Evolutionary conservation across 495 filamentous ascomycete species (phyloP).

Genomic region (Staphylotrichum tortipilum): DNA sequence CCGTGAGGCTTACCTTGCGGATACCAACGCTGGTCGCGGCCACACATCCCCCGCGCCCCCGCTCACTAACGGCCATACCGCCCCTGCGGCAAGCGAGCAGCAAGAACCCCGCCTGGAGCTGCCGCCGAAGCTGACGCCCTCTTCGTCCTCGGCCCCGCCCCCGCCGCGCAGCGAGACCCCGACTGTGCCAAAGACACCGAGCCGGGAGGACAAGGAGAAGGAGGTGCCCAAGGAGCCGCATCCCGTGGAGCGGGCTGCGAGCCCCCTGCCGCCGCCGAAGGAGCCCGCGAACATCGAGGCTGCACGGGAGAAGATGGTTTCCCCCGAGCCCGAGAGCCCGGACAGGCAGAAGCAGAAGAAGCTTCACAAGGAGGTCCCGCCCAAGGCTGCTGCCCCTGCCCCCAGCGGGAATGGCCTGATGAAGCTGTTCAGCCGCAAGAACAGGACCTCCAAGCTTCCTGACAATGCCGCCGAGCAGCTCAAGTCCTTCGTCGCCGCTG

Average conservation of each 20-base stretch:
- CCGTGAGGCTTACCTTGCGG: slow-evolving; percentile 68
- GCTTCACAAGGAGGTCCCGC: slow-evolving; percentile 49
- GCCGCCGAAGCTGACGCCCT: slow-evolving; percentile 26
- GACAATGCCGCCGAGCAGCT: slow-evolving; percentile 38
- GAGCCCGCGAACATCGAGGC: slow-evolving; percentile 29
- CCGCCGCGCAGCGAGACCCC: slow-evolving; percentile 11
- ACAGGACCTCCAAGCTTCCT: slow-evolving; percentile 44
- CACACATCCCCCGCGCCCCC: slow-evolving; percentile 19
- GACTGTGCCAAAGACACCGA: slow-evolving; percentile 11
- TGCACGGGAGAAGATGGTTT: slow-evolving; percentile 34
- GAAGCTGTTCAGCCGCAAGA: slow-evolving; percentile 57
- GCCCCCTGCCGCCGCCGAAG: slow-evolving; percentile 34
- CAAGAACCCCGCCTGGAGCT: slow-evolving; percentile 26
- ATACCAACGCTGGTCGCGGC: slow-evolving; percentile 61
- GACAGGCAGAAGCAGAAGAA: slow-evolving; percentile 45
- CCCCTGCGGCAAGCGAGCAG: slow-evolving; percentile 18
- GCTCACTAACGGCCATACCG: slow-evolving; percentile 24
- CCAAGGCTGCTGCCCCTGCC: no score
- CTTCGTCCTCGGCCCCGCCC: slow-evolving; percentile 9
- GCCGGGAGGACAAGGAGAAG: slow-evolving; percentile 24
- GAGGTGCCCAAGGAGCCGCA: slow-evolving; percentile 29
- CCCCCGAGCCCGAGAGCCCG: slow-evolving; percentile 39
- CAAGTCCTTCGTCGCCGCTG: slow-evolving; percentile 24
- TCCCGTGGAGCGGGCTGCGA: slow-evolving; percentile 28
- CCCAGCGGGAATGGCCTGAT: slow-evolving; percentile 41